Conservation (phyloP, 2,329 filamentous ascomycete species). For the Magnaporthales sp. region DNA sequence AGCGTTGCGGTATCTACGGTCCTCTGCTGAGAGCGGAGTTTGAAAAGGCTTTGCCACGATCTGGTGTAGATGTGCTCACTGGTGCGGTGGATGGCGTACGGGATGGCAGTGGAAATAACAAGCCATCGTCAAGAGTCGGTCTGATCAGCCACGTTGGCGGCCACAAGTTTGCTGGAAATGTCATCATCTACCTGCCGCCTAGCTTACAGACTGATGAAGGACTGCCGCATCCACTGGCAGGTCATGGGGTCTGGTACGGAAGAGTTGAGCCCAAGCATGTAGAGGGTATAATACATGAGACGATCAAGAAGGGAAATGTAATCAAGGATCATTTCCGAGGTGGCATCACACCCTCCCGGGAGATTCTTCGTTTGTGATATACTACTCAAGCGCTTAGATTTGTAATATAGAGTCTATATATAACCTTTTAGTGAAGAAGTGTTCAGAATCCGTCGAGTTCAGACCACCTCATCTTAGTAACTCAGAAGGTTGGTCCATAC, state of each 20-base stretch:
- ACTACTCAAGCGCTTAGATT: background rate
- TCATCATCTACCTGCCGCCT: conserved; percentile 72
- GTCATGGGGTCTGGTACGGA: conserved; percentile 76
- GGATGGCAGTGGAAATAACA: conserved; percentile 10
- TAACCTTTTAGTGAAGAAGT: background rate
- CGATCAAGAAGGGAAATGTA: conserved; percentile 56
- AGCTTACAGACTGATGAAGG: conserved; percentile 28
- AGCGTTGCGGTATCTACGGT: conserved; percentile 72
- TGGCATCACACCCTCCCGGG: conserved; percentile 47
- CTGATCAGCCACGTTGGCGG: conserved; percentile 74
- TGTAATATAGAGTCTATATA: too few species aligned
- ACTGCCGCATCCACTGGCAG: conserved; percentile 50
- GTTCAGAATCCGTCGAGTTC: background rate
- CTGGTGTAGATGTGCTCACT: conserved; percentile 38
- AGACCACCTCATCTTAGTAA: background rate
- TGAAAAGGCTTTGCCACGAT: conserved; percentile 41
- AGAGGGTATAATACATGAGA: conserved; percentile 66
- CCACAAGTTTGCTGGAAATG: conserved; percentile 79
- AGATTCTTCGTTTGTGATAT: conserved; percentile 25
- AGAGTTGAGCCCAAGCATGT: conserved; percentile 67
- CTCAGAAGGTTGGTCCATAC: background rate
- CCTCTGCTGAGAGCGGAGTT: conserved; percentile 68
- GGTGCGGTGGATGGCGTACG: conserved; percentile 26
- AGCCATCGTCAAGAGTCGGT: conserved; percentile 49
- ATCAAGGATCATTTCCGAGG: conserved; percentile 66